A percentile compares a stretch with the other conserved stretches of the same genome.
Conservation (phyloP, 192 early-diverging fungal species). For the Tieghemiomyces parasiticus region DNA sequence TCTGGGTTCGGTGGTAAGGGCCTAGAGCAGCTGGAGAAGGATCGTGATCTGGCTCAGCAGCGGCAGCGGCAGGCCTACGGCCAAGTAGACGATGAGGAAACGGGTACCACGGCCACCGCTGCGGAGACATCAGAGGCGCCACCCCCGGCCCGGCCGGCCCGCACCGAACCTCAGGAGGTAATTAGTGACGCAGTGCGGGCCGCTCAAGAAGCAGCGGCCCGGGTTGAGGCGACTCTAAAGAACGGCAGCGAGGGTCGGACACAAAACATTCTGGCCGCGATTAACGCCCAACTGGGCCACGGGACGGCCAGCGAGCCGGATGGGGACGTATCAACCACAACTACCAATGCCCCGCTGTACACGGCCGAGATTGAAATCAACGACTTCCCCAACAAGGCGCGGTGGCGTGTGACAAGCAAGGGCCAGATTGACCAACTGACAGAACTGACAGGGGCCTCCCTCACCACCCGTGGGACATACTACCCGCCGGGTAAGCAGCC, state of each 20-base stretch:
- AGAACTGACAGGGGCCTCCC: constrained; percentile 85
- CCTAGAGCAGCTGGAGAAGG: constrained; percentile 82
- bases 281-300: constrained; percentile 32
- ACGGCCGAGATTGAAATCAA: constrained; percentile 91
- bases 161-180: too few species aligned
- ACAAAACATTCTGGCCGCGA: constrained; percentile 38
- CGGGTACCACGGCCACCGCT: constrained; percentile 22
- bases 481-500: constrained; percentile 74
- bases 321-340: neutral
- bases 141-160: too few species aligned
- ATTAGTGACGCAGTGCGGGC: too few species aligned
- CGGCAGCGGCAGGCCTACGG: constrained; percentile 82
- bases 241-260: neutral
- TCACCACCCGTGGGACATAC: constrained; percentile 86
- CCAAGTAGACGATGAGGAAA: constrained; percentile 42
- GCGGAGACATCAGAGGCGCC: constrained; percentile 22
- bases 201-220: constrained; percentile 38
- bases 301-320: constrained; percentile 2
- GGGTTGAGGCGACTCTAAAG: constrained; percentile 3
- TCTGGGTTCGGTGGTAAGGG: constrained; percentile 95
- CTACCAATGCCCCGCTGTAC: neutral
- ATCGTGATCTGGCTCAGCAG: constrained; percentile 77
- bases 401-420: constrained; percentile 92
- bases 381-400: constrained; percentile 90
- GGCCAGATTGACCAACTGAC: constrained; percentile 87